phyloP scores from a whole-genome alignment of 495 filamentous ascomycete genomes.

The Cudoniella acicularis region DNA sequence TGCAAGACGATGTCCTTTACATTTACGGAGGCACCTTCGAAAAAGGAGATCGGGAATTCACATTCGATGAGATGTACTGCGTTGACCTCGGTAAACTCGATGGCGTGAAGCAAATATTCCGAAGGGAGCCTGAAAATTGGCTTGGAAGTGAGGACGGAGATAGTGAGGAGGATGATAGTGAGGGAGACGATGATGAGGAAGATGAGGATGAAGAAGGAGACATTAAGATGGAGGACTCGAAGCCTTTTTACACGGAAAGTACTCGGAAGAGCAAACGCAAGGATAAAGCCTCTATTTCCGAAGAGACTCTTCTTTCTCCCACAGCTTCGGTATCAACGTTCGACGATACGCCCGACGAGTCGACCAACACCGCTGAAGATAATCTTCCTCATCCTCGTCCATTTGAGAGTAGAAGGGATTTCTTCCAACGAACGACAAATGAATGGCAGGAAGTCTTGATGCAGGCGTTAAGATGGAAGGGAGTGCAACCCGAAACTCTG shows the following conservation, averaged over 20 bases:
- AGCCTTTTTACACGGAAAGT: conserved; percentile 38
- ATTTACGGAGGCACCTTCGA: conserved; percentile 95
- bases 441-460: conserved; percentile 87
- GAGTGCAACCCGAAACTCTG: conserved; percentile 54
- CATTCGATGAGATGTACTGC: conserved; percentile 86
- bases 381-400: conserved; percentile 68
- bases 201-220: conserved; percentile 66
- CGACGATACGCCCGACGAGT: conserved; percentile 48
- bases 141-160: conserved; percentile 65
- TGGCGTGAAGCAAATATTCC: conserved; percentile 85
- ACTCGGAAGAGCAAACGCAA: conserved; percentile 36
- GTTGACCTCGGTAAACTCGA: conserved; percentile 90
- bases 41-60: conserved; percentile 89
- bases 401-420: conserved; percentile 88
- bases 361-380: conserved; percentile 42
- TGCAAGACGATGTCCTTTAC: conserved; percentile 88
- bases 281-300: conserved; percentile 41
- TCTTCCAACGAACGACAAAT: conserved; percentile 81
- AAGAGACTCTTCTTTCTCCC: conserved; percentile 21
- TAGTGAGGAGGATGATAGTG: conserved; percentile 65
- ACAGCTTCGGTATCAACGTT: conserved; percentile 23
- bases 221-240: conserved; percentile 64
- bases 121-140: conserved; percentile 81
- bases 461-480: conserved; percentile 58
- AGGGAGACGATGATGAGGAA: conserved; percentile 63